phyloP scores from a whole-genome alignment of 2,329 filamentous ascomycete species.

The Alternaria solani region DNA sequence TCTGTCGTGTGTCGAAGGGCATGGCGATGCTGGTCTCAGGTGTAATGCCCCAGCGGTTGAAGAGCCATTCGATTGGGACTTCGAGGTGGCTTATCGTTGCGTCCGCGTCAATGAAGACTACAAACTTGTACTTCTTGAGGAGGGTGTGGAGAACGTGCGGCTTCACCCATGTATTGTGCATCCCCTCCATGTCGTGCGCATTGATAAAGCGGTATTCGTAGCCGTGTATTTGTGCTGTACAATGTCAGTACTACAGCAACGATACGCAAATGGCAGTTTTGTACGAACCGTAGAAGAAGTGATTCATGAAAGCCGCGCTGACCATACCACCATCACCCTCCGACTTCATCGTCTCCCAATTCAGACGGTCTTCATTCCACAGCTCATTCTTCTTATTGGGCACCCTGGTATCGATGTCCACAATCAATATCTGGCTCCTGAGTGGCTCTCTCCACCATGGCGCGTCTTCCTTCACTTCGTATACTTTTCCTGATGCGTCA shows the following conservation, averaged over 20 bases:
- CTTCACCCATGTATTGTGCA: slow-evolving; percentile 53
- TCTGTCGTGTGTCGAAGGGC: slow-evolving; percentile 47
- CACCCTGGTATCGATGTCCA: slow-evolving; percentile 44
- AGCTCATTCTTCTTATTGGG: slow-evolving; percentile 31
- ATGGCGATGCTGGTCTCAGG: slow-evolving; percentile 53
- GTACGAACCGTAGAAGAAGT: slow-evolving; percentile 48
- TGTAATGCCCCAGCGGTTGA: slow-evolving; percentile 56
- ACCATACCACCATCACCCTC: slow-evolving; percentile 37
- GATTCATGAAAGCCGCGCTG: slow-evolving; percentile 52
- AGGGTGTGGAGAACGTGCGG: slow-evolving; percentile 50
- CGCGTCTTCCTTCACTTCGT: slow-evolving; percentile 22
- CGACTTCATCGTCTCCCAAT: slow-evolving; percentile 31
- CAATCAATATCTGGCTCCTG: slow-evolving; percentile 34
- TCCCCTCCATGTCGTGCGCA: slow-evolving; percentile 44
- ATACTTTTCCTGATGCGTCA: slow-evolving; percentile 17
- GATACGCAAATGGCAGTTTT: not conserved
- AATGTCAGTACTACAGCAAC: not conserved
- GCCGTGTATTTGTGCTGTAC: slow-evolving; percentile 52
- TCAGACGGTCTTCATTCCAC: slow-evolving; percentile 29
- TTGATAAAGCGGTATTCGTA: slow-evolving; percentile 56
- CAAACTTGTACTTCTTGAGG: slow-evolving; percentile 51
- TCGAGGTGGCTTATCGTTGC: slow-evolving; percentile 53
- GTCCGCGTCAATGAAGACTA: slow-evolving; percentile 57
- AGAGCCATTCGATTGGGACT: slow-evolving; percentile 57
- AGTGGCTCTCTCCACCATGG: slow-evolving; percentile 38